Evolutionary conservation across 1,284 basidiomycete species (phyloP), one percentile per base, ranked within the genome.

Genomic region (Sporisorium graminicola): DNA sequence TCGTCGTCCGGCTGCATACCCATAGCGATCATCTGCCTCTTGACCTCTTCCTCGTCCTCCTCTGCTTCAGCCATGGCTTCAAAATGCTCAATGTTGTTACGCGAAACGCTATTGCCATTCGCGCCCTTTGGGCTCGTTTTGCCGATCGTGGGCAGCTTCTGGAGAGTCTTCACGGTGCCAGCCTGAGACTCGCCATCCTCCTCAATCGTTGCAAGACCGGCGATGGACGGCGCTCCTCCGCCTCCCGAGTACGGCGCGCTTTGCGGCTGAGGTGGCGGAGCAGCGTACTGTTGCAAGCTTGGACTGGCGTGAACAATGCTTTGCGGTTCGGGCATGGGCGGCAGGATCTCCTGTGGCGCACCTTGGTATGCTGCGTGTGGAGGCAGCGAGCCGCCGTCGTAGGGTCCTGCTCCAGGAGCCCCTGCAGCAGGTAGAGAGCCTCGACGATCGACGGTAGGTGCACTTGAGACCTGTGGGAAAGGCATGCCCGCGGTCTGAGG

Each of bases 111-210:
- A 56, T 71, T 77, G 55, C 65, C 43, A 20, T 57, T 57, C 7
- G 26, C 58, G 3, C 60, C 65, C 53, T 65, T 69, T 14, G 59
- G 58, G 7, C 70, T 59, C 6, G 49, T 68, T 71, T 79, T 76
- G 49, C 65, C 62, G 49, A 74, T 42, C n/a, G 69, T 75, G 12
- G 65, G 67, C 37, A 79, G 67, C 35, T 67, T 70, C 14, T 50
- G 44, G 50, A 79, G 49, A 6, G 73, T 73, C 58, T 78, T 80
- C 47, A 82, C 51, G 1, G 79, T 81, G 22, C 78, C 77, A n/a
- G 77, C 77, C 24, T 75, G 69, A 16, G 79, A 82, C 55, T 82
- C 80, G 46, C 64, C 42, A 35, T 82, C 79, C 46, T 81, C 79
- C 14, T 75, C 78, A 51, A 81, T 82, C 6, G 79, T 81, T 7